phyloP scores from a whole-genome alignment of 2,329 filamentous ascomycete species.

The Fusarium sp. region DNA sequence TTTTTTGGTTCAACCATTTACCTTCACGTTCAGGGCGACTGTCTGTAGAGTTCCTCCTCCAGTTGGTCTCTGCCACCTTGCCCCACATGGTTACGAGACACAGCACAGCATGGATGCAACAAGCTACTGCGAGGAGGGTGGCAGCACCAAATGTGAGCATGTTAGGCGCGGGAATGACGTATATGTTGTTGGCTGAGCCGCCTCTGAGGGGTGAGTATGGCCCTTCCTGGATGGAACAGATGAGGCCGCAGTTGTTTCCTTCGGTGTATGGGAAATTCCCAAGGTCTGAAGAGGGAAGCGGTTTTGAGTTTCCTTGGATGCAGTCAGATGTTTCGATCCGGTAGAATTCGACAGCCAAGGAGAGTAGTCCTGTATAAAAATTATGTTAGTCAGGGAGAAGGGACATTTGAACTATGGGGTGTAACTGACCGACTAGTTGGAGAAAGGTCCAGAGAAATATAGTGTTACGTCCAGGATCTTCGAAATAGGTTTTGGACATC shows the following conservation, averaged over 20 bases:
- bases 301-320: conserved; percentile 49
- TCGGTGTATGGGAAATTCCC: conserved; percentile 57
- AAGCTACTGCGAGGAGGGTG: conserved; percentile 70
- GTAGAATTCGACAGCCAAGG: conserved; percentile 73
- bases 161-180: conserved; percentile 68
- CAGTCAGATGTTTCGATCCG: conserved; percentile 60
- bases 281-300: conserved; percentile 47
- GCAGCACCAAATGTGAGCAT: conserved; percentile 67
- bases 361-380: conserved; percentile 60
- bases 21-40: conserved; percentile 63
- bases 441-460: conserved; percentile 75
- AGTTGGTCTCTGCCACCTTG: conserved; percentile 70
- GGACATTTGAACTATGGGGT: rapidly evolving
- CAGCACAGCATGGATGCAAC: conserved; percentile 72
- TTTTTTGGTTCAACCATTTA: conserved; percentile 65
- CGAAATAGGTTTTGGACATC: conserved; percentile 72
- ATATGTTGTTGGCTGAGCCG: conserved; percentile 68
- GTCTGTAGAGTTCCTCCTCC: conserved; percentile 65
- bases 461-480: conserved; percentile 70
- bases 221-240: conserved; percentile 56
- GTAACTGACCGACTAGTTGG: conserved; percentile 64
- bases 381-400: not conserved
- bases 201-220: conserved; percentile 66
- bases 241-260: conserved; percentile 56
- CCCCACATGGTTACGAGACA: conserved; percentile 71